Conservation (phyloP, 1,284 basidiomycete genomes). For the Sporisorium iseilematis-ciliati region DNA sequence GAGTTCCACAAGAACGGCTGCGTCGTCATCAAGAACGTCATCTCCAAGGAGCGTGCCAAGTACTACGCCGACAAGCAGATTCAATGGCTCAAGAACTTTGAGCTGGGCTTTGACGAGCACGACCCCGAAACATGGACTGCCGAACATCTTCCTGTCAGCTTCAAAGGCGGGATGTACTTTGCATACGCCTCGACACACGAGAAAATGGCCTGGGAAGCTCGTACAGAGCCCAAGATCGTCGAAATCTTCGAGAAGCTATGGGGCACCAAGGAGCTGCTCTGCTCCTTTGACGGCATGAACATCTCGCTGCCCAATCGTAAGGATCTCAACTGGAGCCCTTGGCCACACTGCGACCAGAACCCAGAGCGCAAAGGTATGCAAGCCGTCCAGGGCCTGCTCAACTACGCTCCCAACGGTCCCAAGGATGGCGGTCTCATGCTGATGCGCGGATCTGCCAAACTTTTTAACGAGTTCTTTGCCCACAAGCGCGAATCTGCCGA, state of each 20-base stretch:
- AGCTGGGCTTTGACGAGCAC: conserved; percentile 69
- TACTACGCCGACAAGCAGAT: conserved; percentile 68
- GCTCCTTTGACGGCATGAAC: conserved; percentile 62
- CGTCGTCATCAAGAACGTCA: conserved; percentile 68
- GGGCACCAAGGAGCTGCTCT: conserved; percentile 71
- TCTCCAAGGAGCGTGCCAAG: conserved; percentile 62
- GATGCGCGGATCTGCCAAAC: conserved; percentile 68
- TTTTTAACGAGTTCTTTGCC: conserved; percentile 70
- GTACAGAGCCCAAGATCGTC: conserved; percentile 68
- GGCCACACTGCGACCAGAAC: conserved; percentile 71
- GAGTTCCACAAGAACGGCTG: conserved; percentile 56
- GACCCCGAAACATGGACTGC: conserved; percentile 70
- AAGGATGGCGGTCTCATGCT: conserved; percentile 72
- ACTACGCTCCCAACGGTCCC: conserved; percentile 70
- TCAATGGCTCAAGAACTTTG: conserved; percentile 69
- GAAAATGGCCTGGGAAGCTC: conserved; percentile 71
- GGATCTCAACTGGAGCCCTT: conserved; percentile 57
- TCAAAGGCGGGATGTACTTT: conserved; percentile 58
- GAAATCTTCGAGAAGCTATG: conserved; percentile 70
- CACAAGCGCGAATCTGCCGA: conserved; percentile 50
- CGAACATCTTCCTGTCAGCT: conserved; percentile 68
- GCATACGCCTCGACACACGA: conserved; percentile 69
- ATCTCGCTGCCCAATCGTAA: conserved; percentile 27
- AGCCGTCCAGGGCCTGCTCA: conserved; percentile 71
- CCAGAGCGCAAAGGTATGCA: conserved; percentile 68